Evolutionary conservation across 805 yeast genomes (phyloP).

Genomic region (Lipomyces sp.): DNA sequence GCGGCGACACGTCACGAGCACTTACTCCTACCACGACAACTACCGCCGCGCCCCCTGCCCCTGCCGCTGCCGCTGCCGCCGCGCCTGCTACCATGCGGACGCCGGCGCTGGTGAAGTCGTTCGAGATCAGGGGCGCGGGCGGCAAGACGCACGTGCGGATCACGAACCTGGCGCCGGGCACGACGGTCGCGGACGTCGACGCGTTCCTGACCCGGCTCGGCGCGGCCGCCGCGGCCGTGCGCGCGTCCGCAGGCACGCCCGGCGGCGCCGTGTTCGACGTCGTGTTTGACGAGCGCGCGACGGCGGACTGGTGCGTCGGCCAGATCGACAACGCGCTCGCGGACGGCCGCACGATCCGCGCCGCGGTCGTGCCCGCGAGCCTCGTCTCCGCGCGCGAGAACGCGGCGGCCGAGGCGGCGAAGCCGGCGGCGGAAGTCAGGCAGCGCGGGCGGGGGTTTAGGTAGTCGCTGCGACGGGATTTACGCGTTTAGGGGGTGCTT

Average conservation of each 20-base stretch:
- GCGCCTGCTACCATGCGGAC: neutral
- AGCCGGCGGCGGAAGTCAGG: too few relatives aligned
- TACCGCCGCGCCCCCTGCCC: neutral
- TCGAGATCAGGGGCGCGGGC: conserved; percentile 18
- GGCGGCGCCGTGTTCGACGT: conserved; percentile 32
- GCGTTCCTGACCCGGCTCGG: conserved; percentile 33
- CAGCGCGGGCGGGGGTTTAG: conserved; percentile 44
- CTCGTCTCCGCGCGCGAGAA: too few relatives aligned
- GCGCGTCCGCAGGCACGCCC: conserved; percentile 16
- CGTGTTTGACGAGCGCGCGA: conserved; percentile 33
- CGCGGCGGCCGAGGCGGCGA: too few relatives aligned
- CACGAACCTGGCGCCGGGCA: conserved; percentile 36
- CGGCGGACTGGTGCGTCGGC: conserved; percentile 36
- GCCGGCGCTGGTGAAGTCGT: conserved; percentile 3
- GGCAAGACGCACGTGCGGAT: conserved; percentile 29
- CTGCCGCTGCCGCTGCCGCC: neutral
- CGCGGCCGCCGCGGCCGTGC: conserved; percentile 22
- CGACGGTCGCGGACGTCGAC: conserved; percentile 35
- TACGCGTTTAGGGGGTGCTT: neutral
- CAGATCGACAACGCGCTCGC: conserved; percentile 47
- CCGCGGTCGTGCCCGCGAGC: neutral
- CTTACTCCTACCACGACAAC: neutral
- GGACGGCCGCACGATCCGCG: conserved; percentile 40
- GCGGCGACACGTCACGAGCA: neutral
- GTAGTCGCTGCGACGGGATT: neutral